These are phyloP conservation scores for Candida freyschussii DNA, from an alignment of 1,139 yeast species.

Conservation along the genomic window DNA sequence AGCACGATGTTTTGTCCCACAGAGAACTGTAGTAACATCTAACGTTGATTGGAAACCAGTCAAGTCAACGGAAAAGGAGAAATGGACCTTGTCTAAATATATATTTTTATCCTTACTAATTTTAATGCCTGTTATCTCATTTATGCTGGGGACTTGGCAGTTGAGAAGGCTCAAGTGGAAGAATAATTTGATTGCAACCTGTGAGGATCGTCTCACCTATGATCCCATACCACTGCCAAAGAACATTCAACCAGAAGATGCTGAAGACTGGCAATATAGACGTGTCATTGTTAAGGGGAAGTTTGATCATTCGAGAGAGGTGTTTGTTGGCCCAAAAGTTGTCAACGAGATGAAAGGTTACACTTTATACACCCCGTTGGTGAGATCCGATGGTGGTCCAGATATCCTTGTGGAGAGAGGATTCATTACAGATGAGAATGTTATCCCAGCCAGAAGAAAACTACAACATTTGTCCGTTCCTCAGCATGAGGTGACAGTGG, in stretches of 20 bases:
- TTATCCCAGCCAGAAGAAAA: constrained; percentile 59
- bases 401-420: constrained; percentile 81
- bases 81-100: constrained; percentile 36
- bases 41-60: constrained; percentile 84
- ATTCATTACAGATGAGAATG: constrained; percentile 76
- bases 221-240: constrained; percentile 71
- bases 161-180: constrained; percentile 84
- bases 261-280: constrained; percentile 75
- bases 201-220: constrained; percentile 75
- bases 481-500: constrained; percentile 65
- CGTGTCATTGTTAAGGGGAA: constrained; percentile 68
- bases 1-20: constrained; percentile 2
- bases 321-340: constrained; percentile 88
- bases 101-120: constrained; percentile 57
- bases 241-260: constrained; percentile 43
- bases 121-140: constrained; percentile 84
- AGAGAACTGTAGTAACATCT: constrained; percentile 41
- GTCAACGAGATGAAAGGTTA: constrained; percentile 76
- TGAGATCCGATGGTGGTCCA: constrained; percentile 70
- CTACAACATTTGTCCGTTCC: constrained; percentile 68
- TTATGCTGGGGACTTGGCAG: constrained; percentile 94
- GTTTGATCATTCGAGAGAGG: constrained; percentile 81
- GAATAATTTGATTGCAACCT: constrained; percentile 70
- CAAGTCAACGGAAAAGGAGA: constrained; percentile 37
- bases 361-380: constrained; percentile 75